A percentile compares a stretch with the other conserved stretches of the same genome.
These are phyloP conservation scores for Rhizomucor pusillus DNA, from an alignment of 371 early-diverging fungal genomes.

Conservation along the genomic window DNA sequence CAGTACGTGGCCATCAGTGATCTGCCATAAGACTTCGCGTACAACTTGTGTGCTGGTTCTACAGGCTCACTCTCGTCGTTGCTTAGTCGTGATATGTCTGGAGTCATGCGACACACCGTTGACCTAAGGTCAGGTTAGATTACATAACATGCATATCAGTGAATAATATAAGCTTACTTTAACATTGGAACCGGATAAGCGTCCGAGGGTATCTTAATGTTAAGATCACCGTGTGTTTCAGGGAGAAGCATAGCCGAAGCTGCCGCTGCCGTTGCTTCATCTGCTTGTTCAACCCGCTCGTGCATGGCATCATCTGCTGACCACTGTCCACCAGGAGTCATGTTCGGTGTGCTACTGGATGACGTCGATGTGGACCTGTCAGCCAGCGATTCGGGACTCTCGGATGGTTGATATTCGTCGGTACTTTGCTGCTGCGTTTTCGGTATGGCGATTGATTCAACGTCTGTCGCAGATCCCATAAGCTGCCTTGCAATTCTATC, in stretches of 20 bases:
- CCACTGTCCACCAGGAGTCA: too few relatives aligned
- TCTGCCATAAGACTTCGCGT: conserved; percentile 63
- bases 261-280: too few relatives aligned
- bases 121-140: conserved; percentile 22
- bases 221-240: too few relatives aligned
- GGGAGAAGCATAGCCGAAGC: too few relatives aligned
- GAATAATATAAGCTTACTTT: background rate
- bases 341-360: background rate
- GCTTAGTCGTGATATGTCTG: conserved; percentile 38
- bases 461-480: conserved; percentile 36
- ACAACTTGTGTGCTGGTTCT: conserved; percentile 49
- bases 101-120: conserved; percentile 42
- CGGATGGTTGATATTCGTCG: conserved; percentile 9
- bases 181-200: conserved; percentile 26
- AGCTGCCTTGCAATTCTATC: conserved; percentile 42
- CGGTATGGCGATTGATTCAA: conserved; percentile 48
- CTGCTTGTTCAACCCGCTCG: too few relatives aligned
- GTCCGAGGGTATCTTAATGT: conserved; percentile 3
- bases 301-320: too few relatives aligned
- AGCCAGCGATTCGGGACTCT: conserved; percentile 4
- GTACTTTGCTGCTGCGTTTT: conserved; percentile 10
- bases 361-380: background rate
- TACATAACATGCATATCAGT: background rate
- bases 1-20: conserved; percentile 63
- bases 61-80: conserved; percentile 18